Conservation (phyloP, 306 rosid species). For the Vigna angularis region DNA sequence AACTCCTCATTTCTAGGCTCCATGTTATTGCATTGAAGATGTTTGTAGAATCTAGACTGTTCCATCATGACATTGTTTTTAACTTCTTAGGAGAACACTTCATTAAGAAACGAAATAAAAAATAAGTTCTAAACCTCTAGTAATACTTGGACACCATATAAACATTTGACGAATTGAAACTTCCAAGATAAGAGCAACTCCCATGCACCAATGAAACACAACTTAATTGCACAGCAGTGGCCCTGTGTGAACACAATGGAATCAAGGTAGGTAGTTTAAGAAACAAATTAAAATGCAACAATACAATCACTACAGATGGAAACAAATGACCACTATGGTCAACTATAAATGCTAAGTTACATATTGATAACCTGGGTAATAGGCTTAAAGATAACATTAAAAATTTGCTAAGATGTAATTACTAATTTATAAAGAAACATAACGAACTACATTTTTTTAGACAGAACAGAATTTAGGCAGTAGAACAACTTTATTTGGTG, state of each 20-base stretch:
- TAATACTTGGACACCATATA: slow-evolving; percentile 18
- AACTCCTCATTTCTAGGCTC: slow-evolving; percentile 67
- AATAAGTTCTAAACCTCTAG: slow-evolving; percentile 24
- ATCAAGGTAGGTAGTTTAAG: slow-evolving; percentile 13
- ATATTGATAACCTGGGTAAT: slow-evolving; percentile 14
- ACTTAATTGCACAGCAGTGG: slow-evolving; percentile 14
- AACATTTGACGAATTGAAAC: slow-evolving; percentile 33
- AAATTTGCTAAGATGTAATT: neutral
- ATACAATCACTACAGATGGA: slow-evolving; percentile 20
- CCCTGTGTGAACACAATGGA: slow-evolving; percentile 34
- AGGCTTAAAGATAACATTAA: neutral
- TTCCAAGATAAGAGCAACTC: slow-evolving; percentile 20
- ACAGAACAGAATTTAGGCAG: slow-evolving; percentile 1
- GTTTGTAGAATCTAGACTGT: slow-evolving; percentile 52
- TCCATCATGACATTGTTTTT: slow-evolving; percentile 46
- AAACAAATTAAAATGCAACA: slow-evolving; percentile 25
- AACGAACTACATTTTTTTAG: neutral
- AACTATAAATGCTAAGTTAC: slow-evolving; percentile 28
- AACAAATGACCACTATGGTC: slow-evolving; percentile 1
- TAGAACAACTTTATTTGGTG: neutral
- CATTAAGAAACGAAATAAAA: slow-evolving; percentile 19
- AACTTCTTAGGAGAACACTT: slow-evolving; percentile 15
- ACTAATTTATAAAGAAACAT: slow-evolving; percentile 8
- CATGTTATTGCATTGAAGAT: slow-evolving; percentile 50
- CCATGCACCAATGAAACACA: neutral